Percentiles rank a stretch among this genome's conserved stretches.
Evolutionary conservation across 75 land plant species (phyloP).

Genomic region (Cunninghamia lanceolata): DNA sequence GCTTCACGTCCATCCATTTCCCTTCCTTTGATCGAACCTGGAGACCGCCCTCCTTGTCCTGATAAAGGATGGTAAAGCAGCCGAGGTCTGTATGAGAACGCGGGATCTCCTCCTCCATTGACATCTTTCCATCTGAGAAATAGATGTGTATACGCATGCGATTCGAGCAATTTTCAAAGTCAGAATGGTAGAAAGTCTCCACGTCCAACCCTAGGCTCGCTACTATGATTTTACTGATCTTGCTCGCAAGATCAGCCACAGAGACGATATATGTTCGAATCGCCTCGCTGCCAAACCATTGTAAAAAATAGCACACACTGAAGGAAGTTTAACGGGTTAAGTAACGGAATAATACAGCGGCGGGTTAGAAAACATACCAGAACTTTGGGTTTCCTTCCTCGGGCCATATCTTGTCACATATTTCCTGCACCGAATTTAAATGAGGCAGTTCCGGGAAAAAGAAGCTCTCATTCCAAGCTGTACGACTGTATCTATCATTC

Average conservation of each 20-base stretch:
- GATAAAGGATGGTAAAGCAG: conserved; percentile 2
- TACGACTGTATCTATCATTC: conserved; percentile 2
- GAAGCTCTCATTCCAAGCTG: background rate
- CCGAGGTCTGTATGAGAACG: conserved; percentile 6
- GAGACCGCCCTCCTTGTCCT: background rate
- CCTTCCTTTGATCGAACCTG: conserved; percentile 7
- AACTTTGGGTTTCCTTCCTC: background rate
- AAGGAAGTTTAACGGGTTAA: background rate
- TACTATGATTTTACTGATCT: background rate
- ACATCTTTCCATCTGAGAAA: background rate
- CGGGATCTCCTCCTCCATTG: background rate
- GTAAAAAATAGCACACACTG: background rate
- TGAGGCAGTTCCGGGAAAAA: background rate
- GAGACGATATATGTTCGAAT: background rate
- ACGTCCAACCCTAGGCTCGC: background rate
- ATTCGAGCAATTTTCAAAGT: background rate
- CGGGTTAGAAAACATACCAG: background rate
- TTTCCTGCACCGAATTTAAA: background rate
- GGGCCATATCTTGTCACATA: background rate
- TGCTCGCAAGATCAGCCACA: background rate
- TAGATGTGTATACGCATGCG: background rate
- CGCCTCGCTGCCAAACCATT: background rate
- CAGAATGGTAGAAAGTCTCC: background rate
- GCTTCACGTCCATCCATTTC: background rate
- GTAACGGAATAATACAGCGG: background rate